Conservation (phyloP, 2,329 filamentous ascomycete genomes). For the Hypomyces rosellus region DNA sequence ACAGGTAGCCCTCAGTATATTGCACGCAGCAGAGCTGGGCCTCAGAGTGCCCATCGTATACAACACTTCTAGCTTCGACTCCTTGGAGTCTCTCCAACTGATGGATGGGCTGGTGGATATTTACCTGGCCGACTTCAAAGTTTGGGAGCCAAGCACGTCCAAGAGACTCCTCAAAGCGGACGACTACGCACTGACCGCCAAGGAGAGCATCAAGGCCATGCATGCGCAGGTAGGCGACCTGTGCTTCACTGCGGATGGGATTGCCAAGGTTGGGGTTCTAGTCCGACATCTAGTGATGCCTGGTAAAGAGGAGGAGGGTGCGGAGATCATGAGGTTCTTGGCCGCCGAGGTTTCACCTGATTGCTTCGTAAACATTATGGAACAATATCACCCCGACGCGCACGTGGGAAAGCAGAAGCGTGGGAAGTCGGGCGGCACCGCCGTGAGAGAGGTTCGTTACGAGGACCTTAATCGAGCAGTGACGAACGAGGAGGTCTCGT, state of each 20-base stretch:
- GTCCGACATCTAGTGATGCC: conserved; percentile 83
- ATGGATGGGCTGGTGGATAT: conserved; percentile 78
- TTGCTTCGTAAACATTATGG: conserved; percentile 81
- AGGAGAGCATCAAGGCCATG: conserved; percentile 75
- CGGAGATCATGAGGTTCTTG: conserved; percentile 69
- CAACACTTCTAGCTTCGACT: conserved; percentile 80
- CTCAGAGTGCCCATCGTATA: conserved; percentile 71
- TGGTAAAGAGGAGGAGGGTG: conserved; percentile 66
- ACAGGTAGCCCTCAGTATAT: conserved; percentile 70
- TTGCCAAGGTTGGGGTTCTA: conserved; percentile 71
- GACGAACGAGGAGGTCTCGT: conserved; percentile 54
- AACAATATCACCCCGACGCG: conserved; percentile 76
- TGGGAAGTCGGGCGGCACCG: conserved; percentile 12
- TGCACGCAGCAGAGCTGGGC: conserved; percentile 65
- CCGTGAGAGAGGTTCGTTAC: conserved; percentile 51
- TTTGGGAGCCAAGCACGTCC: conserved; percentile 63
- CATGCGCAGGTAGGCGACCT: conserved; percentile 75
- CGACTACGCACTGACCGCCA: conserved; percentile 64
- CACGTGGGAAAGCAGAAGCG: conserved; percentile 66
- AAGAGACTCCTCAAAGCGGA: conserved; percentile 71
- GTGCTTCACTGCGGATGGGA: conserved; percentile 73
- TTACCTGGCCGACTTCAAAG: conserved; percentile 84
- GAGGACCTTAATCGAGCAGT: conserved; percentile 68
- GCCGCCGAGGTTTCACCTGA: conserved; percentile 67
- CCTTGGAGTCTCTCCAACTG: conserved; percentile 61